phyloP scores from a whole-genome alignment of 176 grass and related monocot species.

The Oryza meridionalis region DNA sequence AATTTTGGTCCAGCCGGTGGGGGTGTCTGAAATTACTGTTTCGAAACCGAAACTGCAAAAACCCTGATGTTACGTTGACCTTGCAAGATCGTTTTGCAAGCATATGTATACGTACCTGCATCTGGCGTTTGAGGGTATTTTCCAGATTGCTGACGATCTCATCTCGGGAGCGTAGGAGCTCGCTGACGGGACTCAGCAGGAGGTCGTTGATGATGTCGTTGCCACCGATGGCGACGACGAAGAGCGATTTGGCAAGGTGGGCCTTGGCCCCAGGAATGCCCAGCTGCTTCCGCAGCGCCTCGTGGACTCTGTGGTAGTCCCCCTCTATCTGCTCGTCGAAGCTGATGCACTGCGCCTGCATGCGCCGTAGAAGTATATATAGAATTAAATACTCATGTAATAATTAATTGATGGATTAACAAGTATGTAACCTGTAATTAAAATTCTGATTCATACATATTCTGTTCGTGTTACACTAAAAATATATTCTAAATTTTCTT shows the following conservation, averaged over 20 bases:
- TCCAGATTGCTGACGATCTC: slow-evolving; percentile 41
- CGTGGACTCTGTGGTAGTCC: slow-evolving; percentile 38
- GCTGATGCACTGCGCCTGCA: slow-evolving; percentile 56
- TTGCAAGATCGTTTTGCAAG: too few species aligned
- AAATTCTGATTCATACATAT: too few species aligned
- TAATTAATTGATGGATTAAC: neutral
- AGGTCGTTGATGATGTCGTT: slow-evolving; percentile 63
- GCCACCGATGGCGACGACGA: slow-evolving; percentile 65
- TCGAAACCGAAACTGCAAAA: too few species aligned
- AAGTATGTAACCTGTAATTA: neutral
- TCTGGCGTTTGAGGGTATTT: slow-evolving; percentile 44
- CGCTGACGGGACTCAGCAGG: neutral
- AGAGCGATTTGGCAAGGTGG: slow-evolving; percentile 66
- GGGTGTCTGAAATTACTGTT: too few species aligned
- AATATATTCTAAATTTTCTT: too few species aligned
- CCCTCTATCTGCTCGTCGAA: slow-evolving; percentile 62
- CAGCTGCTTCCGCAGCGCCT: slow-evolving; percentile 46
- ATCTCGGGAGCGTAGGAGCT: slow-evolving; percentile 8
- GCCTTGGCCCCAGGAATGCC: slow-evolving; percentile 21
- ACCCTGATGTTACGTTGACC: too few species aligned
- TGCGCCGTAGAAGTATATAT: neutral
- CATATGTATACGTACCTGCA: slow-evolving; percentile 40
- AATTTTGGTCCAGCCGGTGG: too few species aligned
- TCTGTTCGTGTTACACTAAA: neutral
- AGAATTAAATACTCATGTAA: too few species aligned